Evolutionary conservation across 75 land plant genomes (phyloP), one percentile per base, ranked within the genome.

Genomic region (Larix kaempferi): DNA sequence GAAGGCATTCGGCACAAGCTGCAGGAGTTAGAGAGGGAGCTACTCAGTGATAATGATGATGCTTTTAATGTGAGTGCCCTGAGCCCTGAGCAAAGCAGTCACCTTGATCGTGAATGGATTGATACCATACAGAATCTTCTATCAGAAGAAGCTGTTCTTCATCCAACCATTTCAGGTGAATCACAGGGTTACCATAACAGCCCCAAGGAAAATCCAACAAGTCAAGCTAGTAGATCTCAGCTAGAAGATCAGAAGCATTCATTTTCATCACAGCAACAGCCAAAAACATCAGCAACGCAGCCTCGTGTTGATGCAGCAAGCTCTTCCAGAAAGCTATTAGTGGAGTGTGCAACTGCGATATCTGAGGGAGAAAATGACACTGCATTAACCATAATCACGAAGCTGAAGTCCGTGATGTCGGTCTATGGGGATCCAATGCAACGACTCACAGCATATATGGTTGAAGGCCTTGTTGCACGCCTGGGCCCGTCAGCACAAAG

Each of bases 361-460:
- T 75, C 82, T 22, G 91, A 93, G 14, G 84, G 85, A n/a, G 83
- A 86, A 57, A 12, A 62, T 15, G 86, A 84, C 11, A 44, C 44
- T 4, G 87, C 86, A 10, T 17, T 35, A 14, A 83, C 78, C 41
- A 73, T 81, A 55, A 82, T 92, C 56, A 82, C 84, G 13, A 77
- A 77, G 58, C 65, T 89, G 49, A 61, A 63, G 59, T 86, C 80
- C 57, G 77, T 74, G 55, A 80, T 83, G 56, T 72, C 87, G 4
- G 77, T 64, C 49, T 73, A 82, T 39, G 92, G 92, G 1, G 86
- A 83, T 39, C 81, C 94, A 6, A 93, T 88, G 81, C 89, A 92
- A 88, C 82, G 94, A 54, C 74, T 92, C 25, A 77, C 83, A 1
- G 85, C 85, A 0, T 80, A 86, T 73, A 82, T 92, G 88, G 75